Base-by-base conservation (phyloP, 2,329 filamentous ascomycete species). In the Orbilia javanica region DNA sequence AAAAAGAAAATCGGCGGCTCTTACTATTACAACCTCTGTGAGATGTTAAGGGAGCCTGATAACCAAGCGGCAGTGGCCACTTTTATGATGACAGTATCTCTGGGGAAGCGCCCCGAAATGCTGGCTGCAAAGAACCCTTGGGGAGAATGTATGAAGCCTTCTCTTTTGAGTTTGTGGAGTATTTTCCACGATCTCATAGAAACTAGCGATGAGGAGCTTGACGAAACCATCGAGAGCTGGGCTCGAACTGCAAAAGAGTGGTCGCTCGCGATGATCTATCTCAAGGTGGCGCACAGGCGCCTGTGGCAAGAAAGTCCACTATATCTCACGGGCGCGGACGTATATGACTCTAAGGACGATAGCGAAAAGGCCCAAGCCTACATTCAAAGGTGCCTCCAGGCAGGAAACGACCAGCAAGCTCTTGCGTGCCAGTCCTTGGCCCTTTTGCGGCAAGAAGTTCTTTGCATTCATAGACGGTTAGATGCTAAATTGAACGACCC, bases 1-100 rank as follows among this genome's bases (percentile, higher is more conserved):
- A 76, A 66, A 48, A 76, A 76, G 29, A 76, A 76, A 31, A 76
- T 76, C 4, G 57, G 57, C 3, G 72, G 72, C 1, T 76, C 72
- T 5, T 76, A 76, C 22, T 76, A 70, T 11, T 76, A 76, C 42
- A 11, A 76, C 18, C 55, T 76, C 8, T 76, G 72, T 57, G 72
- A 76, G 57, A 70, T 76, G 72, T 48, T 76, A 2, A 8, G 48
- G 10, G 72, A 76, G 10, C 48, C 65, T 11, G 65, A 70, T 4
- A 66, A 70, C 25, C 31, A 29, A 31, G 72, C 72, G 11, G 57
- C 72, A 8, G 39, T 57, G 2, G 65, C 72, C 0, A 70, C 65
- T 1, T 76, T 65, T 27, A 65, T 70, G 36, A 76, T 76, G 65
- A 60, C 39, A 4, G 57, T 76, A n/a, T 44, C 72, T 3, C 8